Percentiles rank a stretch among this genome's conserved stretches.
Evolutionary conservation across 176 grass and related monocot genomes (phyloP).

Genomic region (Oryza australiensis): DNA sequence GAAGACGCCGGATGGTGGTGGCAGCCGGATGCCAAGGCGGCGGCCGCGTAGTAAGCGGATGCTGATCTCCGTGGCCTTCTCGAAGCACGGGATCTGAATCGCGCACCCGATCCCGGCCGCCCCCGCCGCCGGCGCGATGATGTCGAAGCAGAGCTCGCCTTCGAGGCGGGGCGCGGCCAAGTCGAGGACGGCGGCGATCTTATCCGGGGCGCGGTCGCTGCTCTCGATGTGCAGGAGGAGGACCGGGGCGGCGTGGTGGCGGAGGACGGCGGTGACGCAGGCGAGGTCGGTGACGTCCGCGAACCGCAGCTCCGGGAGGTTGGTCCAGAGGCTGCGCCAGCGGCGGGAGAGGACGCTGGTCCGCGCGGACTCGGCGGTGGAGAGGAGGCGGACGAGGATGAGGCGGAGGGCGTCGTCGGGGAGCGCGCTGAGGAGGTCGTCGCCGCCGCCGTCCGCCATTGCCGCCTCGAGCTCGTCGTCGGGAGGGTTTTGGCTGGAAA

Average conservation of each 20-base stretch:
- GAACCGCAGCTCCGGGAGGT: neutral
- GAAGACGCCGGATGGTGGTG: neutral
- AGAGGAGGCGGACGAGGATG: neutral
- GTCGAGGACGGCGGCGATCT: neutral
- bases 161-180: neutral
- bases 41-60: neutral
- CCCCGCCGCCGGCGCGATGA: neutral
- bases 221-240: neutral
- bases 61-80: neutral
- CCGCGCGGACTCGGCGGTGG: neutral
- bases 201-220: neutral
- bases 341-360: slow-evolving; percentile 5
- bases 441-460: neutral
- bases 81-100: slow-evolving; percentile 17
- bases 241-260: neutral
- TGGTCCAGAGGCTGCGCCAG: neutral
- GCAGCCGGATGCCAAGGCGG: neutral
- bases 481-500: too few species aligned
- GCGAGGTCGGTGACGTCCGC: neutral
- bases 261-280: neutral
- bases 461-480: too few species aligned
- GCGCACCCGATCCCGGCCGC: neutral
- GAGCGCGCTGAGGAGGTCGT: slow-evolving; percentile 3
- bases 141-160: neutral
- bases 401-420: slow-evolving; percentile 5